Evolutionary conservation across 2,329 filamentous ascomycete species (phyloP).

Genomic region (Penicillium occitanis): DNA sequence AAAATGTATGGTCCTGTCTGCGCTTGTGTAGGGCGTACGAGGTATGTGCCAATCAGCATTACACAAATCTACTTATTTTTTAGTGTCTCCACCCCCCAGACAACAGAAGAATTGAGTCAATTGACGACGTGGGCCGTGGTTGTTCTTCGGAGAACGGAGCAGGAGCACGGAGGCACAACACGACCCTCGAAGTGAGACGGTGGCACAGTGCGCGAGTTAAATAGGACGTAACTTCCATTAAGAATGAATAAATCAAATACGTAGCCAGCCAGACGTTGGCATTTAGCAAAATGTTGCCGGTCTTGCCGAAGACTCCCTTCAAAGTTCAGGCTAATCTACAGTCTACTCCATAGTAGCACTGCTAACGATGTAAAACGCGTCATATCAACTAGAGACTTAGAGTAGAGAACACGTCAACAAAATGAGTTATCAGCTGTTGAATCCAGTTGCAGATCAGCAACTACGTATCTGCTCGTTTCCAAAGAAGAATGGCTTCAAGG

Average conservation of each 20-base stretch:
- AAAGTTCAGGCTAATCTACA: slow-evolving; percentile 7
- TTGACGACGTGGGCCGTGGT: not conserved
- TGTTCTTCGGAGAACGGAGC: not conserved
- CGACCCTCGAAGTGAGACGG: not conserved
- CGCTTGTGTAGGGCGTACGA: not conserved
- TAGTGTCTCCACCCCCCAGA: slow-evolving; percentile 2
- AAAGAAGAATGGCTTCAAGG: not conserved
- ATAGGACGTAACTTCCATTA: not conserved
- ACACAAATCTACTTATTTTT: not conserved
- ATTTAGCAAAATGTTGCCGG: not conserved
- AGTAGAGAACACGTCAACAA: not conserved
- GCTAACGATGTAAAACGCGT: slow-evolving; percentile 4
- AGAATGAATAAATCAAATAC: not conserved
- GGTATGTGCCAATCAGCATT: not conserved
- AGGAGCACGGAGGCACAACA: not conserved
- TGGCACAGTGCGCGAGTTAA: not conserved
- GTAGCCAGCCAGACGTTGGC: not conserved
- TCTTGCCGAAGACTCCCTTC: slow-evolving; percentile 5
- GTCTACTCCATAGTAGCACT: slow-evolving; percentile 15
- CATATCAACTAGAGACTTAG: not conserved
- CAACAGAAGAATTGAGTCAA: not conserved
- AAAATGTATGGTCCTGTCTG: not conserved
- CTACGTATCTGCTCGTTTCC: not conserved
- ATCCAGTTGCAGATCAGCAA: not conserved
- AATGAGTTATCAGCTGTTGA: not conserved